Percentiles rank a stretch among this genome's conserved stretches.
Conservation (phyloP, 768 basidiomycete species). For the Suillus subluteus region DNA sequence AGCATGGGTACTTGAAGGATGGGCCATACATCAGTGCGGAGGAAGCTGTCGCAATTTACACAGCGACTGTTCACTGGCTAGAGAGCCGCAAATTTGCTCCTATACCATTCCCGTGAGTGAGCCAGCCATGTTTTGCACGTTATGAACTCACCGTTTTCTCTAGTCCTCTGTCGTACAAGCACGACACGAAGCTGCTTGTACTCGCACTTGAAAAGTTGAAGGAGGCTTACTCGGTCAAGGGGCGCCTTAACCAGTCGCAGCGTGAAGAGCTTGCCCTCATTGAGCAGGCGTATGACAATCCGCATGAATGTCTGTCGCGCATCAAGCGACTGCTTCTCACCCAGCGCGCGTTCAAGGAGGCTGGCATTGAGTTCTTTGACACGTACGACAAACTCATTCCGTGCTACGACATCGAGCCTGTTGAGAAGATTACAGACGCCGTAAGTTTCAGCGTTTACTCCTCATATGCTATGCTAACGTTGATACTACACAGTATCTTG, state of each 20-base stretch:
- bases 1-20: slow-evolving; percentile 98
- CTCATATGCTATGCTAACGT: slow-evolving; percentile 19
- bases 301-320: slow-evolving; percentile 97
- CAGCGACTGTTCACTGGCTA: slow-evolving; percentile 98
- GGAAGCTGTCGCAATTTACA: slow-evolving; percentile 98
- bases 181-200: slow-evolving; percentile 97
- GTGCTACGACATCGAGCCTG: slow-evolving; percentile 98
- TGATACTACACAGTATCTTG: slow-evolving; percentile 70
- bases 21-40: slow-evolving; percentile 99
- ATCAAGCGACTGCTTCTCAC: slow-evolving; percentile 97
- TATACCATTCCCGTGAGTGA: slow-evolving; percentile 91
- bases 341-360: slow-evolving; percentile 97
- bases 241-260: slow-evolving; percentile 96
- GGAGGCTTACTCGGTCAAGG: slow-evolving; percentile 98
- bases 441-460: slow-evolving; percentile 43
- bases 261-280: slow-evolving; percentile 97
- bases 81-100: slow-evolving; percentile 98
- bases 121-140: slow-evolving; percentile 3
- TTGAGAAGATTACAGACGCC: slow-evolving; percentile 99
- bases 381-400: slow-evolving; percentile 98
- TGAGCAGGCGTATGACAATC: slow-evolving; percentile 99
- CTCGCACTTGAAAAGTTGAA: slow-evolving; percentile 97
- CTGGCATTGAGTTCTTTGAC: slow-evolving; percentile 96
- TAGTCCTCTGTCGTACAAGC: slow-evolving; percentile 96
- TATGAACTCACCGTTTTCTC: slow-evolving; percentile 11